Evolutionary conservation across 441 rosid species (phyloP), one percentile per base, ranked within the genome.

Genomic region (Corymbia calophylla): DNA sequence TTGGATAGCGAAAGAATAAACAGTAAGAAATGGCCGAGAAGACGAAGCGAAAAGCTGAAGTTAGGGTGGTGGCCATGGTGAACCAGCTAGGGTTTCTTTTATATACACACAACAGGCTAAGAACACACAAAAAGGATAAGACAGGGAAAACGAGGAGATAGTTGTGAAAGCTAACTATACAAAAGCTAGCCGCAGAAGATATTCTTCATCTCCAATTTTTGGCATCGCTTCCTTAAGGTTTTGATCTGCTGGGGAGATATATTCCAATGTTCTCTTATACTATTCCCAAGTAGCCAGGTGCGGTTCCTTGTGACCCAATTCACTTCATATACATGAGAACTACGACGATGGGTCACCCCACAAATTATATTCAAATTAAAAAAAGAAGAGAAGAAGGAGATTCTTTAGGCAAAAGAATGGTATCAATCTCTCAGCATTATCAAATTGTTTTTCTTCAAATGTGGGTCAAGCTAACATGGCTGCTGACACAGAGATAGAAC

Each of bases 1-100:
- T 86, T 86, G 87, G 95, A 93, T 93, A 91, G 89, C 91, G 91
- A 93, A 94, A 96, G 93, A 93, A 92, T 90, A 93, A 94, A 92
- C 68, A 29, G 84, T 93, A 93, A 13, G 94, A 91, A 86, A 96
- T 89, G 88, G 96, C 91, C 17, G 97, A 95, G 88, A 94, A 66
- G 87, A 96, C 88, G 86, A 95, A 93, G 18, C 92, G 90, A 87
- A 95, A 95, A 11, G 96, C 94, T 93, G 92, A 95, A 31, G 90
- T 80, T 53, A 93, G 91, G 88, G 93, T 47, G 91, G 92, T 91
- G 87, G 94, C 94, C 95, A 94, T 93, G 84, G 87, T 64, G n/a
- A 90, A 73, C 25, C 68, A 60, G 58, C 85, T 17, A 35, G 87
- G 70, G 64, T 88, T 87, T 25, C 90, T 88, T 87, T 85, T 91